Base-by-base conservation (phyloP, 2,329 filamentous ascomycete species). In the Coleophoma cylindrospora region DNA sequence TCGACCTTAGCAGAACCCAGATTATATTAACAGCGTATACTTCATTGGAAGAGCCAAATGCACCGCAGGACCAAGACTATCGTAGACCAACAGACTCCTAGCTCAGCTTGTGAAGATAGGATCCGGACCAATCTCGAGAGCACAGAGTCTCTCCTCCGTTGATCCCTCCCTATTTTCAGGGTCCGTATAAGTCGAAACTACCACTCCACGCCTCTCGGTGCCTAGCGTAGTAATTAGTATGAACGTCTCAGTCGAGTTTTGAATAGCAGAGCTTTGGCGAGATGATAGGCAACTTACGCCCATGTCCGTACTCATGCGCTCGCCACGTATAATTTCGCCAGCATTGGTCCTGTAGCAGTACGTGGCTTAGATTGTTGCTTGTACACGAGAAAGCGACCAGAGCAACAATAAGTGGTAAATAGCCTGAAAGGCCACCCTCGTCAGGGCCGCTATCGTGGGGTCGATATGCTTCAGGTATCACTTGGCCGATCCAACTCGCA, bases 341-440 rank as follows among this genome's bases (percentile, higher is more conserved):
- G 13, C 55, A 53, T 4, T 32, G 36, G 27, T 54, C 37, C 3
- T 36, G 13, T 14, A 56, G 27, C 1, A 63, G 37, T 13, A 55
- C 50, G 9, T 43, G 12, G 8, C 50, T 15, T 9, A 62, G 46
- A 7, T 34, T 4, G 2, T 33, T n/a, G 12, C 40, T 21, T 3
- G 8, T 14, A 17, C 61, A 63, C 21, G 58, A 57, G 40, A 61
- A 61, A 17, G 60, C 60, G 15, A 62, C 32, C n/a, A 63, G 43
- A 13, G 48, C 59, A 14, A 63, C 47, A 4, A 63, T 9, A 3
- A 56, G 54, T 21, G 56, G 46, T 5, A 63, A 40, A 19, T 55
- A 50, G 1, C 61, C 61, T 14, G 56, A 49, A 6, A 63, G 47
- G 21, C 58, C 58, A 3, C 45, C 47, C 4, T 41, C 27, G 1